These are phyloP conservation scores for Pelargonium fulgidum DNA, from an alignment of 441 rosid genomes.

Conservation along the genomic window DNA sequence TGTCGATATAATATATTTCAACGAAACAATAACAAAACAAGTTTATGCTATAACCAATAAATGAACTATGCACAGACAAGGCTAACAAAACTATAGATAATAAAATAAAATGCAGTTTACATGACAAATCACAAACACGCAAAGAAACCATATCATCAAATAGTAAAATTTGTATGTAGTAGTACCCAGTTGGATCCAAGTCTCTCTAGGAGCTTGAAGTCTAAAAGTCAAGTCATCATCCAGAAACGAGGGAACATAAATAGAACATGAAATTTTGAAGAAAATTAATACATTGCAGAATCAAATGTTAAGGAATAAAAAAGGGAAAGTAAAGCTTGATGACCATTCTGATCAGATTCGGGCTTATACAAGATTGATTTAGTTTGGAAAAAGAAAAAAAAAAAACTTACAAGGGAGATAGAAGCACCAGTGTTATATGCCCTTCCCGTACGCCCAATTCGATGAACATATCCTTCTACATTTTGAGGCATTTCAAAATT, in stretches of 20 bases:
- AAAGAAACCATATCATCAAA: background rate
- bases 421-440: conserved; percentile 72
- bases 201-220: background rate
- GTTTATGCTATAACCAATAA: background rate
- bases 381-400: background rate
- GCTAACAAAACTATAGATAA: background rate
- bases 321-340: background rate
- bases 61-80: background rate
- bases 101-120: background rate
- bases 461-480: conserved; percentile 75
- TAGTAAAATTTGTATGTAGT: background rate
- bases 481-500: conserved; percentile 78
- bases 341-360: conserved; percentile 5
- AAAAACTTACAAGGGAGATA: conserved; percentile 79
- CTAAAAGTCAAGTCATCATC: background rate
- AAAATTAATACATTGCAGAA: too few relatives aligned
- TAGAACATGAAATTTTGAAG: too few relatives aligned
- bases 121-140: background rate
- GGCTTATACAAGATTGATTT: conserved; percentile 11
- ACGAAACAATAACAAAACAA: background rate
- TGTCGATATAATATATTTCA: background rate
- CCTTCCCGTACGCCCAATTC: conserved; percentile 97
- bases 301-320: background rate
- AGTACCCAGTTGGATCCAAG: background rate
- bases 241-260: too few relatives aligned